A percentile compares a stretch with the other conserved stretches of the same genome.
These are phyloP conservation scores for Saprolegnia diclina DNA, from an alignment of 352 stramenopile genomes.

Conservation along the genomic window DNA sequence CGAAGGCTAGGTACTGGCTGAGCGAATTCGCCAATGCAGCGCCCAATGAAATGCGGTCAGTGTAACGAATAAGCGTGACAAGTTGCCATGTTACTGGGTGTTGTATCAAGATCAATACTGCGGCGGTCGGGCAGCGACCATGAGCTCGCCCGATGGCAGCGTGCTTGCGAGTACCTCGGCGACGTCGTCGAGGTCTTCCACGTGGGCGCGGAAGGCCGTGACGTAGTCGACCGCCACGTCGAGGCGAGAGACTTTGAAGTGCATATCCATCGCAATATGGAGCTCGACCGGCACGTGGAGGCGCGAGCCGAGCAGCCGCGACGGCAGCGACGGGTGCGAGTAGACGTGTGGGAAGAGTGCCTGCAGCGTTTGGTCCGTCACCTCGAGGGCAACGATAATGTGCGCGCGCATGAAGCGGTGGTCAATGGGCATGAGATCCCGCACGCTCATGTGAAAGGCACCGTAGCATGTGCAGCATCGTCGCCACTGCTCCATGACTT, in stretches of 20 bases:
- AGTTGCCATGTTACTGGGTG: constrained; percentile 8
- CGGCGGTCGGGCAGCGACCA: not conserved
- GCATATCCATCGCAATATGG: constrained; percentile 16
- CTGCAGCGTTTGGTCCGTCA: not conserved
- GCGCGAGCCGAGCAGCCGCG: not conserved
- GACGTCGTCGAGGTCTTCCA: constrained; percentile 3
- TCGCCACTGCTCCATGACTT: constrained; percentile 7
- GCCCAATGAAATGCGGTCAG: not conserved
- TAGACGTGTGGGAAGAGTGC: constrained; percentile 2
- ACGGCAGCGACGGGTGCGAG: not conserved
- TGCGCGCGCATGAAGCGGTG: not conserved
- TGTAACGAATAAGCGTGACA: not conserved
- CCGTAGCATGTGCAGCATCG: not conserved
- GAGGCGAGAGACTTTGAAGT: constrained; percentile 21
- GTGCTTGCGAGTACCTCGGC: constrained; percentile 10
- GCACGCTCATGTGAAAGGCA: constrained; percentile 12
- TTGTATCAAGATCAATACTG: not conserved
- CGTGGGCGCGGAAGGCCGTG: not conserved
- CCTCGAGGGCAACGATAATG: not conserved
- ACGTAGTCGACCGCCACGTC: not conserved
- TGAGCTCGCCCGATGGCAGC: not conserved
- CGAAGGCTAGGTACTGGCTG: constrained; percentile 1
- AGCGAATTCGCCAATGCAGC: not conserved
- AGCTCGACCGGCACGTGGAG: not conserved
- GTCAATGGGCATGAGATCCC: constrained; percentile 3